phyloP scores from a whole-genome alignment of 176 grass and related monocot species.

The Musa itinerans region DNA sequence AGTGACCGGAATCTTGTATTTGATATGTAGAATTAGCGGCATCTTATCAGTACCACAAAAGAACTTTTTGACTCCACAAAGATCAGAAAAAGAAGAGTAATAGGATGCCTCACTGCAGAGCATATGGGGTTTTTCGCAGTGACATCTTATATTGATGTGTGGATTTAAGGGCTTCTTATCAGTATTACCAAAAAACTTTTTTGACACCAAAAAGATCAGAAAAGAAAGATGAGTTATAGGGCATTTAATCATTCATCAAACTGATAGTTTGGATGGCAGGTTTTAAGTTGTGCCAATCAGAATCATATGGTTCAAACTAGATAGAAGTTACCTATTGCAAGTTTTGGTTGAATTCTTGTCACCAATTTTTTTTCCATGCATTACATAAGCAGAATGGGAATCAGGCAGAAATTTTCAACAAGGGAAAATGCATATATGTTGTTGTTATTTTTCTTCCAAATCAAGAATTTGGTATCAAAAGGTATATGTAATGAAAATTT shows the following conservation, averaged over 20 bases:
- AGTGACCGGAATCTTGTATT: slow-evolving; percentile 15
- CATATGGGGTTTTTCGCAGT: slow-evolving; percentile 13
- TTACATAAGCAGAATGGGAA: too few species aligned
- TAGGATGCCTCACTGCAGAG: neutral
- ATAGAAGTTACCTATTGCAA: neutral
- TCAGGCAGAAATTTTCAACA: too few species aligned
- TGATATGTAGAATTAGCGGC: slow-evolving; percentile 6
- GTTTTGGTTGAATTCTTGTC: neutral
- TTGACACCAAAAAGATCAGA: neutral
- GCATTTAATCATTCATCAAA: neutral
- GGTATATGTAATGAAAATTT: too few species aligned
- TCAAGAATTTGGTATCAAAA: too few species aligned
- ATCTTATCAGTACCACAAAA: neutral
- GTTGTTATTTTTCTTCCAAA: too few species aligned
- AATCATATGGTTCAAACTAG: neutral
- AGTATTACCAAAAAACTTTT: neutral
- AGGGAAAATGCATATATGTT: too few species aligned
- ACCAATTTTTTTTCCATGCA: too few species aligned
- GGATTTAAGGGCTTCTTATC: neutral
- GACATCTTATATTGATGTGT: slow-evolving; percentile 11
- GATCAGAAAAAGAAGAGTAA: neutral
- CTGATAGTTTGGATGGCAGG: neutral
- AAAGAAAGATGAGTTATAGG: neutral
- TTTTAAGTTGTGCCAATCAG: neutral
- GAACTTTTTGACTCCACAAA: neutral